Percentiles rank a stretch among this genome's conserved stretches.
Evolutionary conservation across 306 rosid genomes (phyloP).

Genomic region (Vachellia pachyceras): DNA sequence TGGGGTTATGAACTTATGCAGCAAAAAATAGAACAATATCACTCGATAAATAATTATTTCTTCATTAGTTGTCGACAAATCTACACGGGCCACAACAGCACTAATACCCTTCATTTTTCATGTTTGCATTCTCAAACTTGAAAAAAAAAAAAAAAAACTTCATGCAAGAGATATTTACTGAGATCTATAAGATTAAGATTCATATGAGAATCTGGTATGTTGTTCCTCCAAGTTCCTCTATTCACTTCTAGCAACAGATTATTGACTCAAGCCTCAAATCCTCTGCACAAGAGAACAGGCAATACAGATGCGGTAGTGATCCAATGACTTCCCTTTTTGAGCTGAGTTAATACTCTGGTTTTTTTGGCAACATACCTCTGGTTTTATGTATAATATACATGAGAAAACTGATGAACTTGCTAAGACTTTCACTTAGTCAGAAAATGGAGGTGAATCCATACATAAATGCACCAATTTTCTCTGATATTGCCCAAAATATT

Average conservation of each 20-base stretch:
- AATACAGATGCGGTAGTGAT: slow-evolving; percentile 12
- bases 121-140: too few species aligned
- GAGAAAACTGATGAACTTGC: slow-evolving; percentile 8
- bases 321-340: slow-evolving; percentile 25
- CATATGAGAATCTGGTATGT: slow-evolving; percentile 22
- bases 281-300: slow-evolving; percentile 31
- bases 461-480: slow-evolving; percentile 91
- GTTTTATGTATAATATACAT: slow-evolving; percentile 22
- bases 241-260: slow-evolving; percentile 16
- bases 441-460: slow-evolving; percentile 84
- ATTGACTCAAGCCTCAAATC: slow-evolving; percentile 17
- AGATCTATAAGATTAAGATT: slow-evolving; percentile 27
- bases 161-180: slow-evolving; percentile 29
- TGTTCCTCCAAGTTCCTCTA: slow-evolving; percentile 28
- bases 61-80: slow-evolving; percentile 44
- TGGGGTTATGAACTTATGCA: not conserved
- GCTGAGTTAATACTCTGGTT: slow-evolving; percentile 14
- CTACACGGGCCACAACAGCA: slow-evolving; percentile 36
- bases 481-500: slow-evolving; percentile 87
- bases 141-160: too few species aligned
- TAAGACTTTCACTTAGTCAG: slow-evolving; percentile 51
- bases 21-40: not conserved
- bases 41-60: slow-evolving; percentile 10
- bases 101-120: slow-evolving; percentile 18
- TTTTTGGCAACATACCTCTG: not conserved